Evolutionary conservation across 345 rosid genomes (phyloP), one percentile per base, ranked within the genome.

Genomic region (Eucalyptus viminalis): DNA sequence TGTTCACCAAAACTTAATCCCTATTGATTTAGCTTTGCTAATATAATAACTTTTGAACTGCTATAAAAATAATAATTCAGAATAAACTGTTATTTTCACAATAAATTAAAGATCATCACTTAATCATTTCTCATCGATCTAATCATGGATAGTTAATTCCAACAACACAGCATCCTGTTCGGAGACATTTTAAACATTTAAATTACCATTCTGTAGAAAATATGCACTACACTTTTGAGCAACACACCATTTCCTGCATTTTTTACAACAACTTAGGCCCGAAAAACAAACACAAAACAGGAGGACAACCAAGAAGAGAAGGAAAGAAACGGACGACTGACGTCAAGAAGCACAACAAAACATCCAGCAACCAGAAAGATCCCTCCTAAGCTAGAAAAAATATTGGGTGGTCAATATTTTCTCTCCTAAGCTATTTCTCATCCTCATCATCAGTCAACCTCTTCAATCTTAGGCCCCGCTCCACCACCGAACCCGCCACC

Each of bases 381-480:
- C 25, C 21, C 80, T 87, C 80, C 29, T 16, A 11, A 31, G 43
- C 67, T 87, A 24, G n/a, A n/a, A n/a, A n/a, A n/a, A n/a, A n/a
- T n/a, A n/a, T n/a, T n/a, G n/a, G n/a, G n/a, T n/a, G n/a, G n/a
- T n/a, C n/a, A n/a, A n/a, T n/a, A n/a, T n/a, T n/a, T n/a, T n/a
- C n/a, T n/a, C 80, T 87, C 80, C 29, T 16, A 11, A 31, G 43
- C 67, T 87, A 24, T 58, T 29, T 31, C 88, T 58, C 76, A n/a
- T 49, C n/a, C 6, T n/a, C 45, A 54, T 13, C 47, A 88, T 92
- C 88, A 91, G 86, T 90, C 92, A 17, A 92, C 93, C 86, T 91
- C 92, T 76, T 91, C 93, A 86, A 92, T 91, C 87, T 91, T 92
- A 4, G 93, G 93, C 5, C 92, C 91, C 43, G 91, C 86, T 21